Evolutionary conservation across 345 rosid species (phyloP).

Genomic region (Eucalyptus albens): DNA sequence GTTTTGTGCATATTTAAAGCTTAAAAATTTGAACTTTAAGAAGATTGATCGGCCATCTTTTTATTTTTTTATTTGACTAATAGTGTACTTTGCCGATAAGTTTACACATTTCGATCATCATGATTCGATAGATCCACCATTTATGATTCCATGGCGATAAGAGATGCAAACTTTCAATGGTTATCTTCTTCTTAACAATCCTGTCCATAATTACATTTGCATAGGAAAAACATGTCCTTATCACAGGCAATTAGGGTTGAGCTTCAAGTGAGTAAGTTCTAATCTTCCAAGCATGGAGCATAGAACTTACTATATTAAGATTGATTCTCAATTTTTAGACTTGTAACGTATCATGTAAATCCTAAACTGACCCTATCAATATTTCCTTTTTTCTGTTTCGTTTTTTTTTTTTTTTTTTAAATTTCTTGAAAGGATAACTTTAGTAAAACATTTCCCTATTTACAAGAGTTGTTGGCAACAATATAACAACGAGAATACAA

Average conservation of each 20-base stretch:
- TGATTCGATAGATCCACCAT: neutral
- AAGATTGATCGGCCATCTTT: neutral
- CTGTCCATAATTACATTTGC: neutral
- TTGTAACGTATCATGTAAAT: neutral
- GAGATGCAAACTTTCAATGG: too few species aligned
- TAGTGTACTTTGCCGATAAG: neutral
- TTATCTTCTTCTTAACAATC: neutral
- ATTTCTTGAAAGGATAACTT: neutral
- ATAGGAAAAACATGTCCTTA: too few species aligned
- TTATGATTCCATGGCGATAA: neutral
- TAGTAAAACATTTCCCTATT: neutral
- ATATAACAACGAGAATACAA: neutral
- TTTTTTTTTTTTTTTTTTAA: neutral
- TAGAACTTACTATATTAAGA: neutral
- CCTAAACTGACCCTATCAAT: rapidly evolving
- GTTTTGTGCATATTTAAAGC: neutral
- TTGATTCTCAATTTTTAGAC: neutral
- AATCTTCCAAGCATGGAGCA: neutral
- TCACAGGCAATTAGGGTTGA: neutral
- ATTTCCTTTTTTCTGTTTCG: rapidly evolving
- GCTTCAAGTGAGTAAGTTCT: neutral
- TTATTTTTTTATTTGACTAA: neutral
- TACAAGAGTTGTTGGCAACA: rapidly evolving
- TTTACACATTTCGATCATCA: neutral
- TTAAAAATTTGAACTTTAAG: neutral